A percentile compares a stretch with the other conserved stretches of the same genome.
phyloP scores from a whole-genome alignment of 2,329 filamentous ascomycete species.

The Eutypella sp. region DNA sequence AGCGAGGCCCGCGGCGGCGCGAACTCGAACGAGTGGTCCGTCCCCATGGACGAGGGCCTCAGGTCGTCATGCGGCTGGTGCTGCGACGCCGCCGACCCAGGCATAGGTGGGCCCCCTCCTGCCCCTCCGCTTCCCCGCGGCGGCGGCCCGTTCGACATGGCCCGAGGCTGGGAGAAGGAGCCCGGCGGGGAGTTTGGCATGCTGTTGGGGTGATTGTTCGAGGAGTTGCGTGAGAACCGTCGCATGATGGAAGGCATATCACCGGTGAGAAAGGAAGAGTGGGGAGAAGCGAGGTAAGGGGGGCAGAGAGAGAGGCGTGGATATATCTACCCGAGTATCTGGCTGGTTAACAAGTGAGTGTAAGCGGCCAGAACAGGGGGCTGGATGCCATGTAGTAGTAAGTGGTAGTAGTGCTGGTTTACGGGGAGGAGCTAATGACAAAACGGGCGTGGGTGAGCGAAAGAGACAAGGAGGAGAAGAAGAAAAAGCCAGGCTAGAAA shows the following conservation, averaged over 20 bases:
- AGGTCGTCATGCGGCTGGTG: neutral
- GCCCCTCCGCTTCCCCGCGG: neutral
- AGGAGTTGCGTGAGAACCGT: neutral
- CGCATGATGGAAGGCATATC: conserved; percentile 1
- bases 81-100: neutral
- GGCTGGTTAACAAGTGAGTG: too few relatives aligned
- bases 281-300: too few relatives aligned
- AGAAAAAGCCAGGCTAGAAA: neutral
- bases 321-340: neutral
- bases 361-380: neutral
- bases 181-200: neutral
- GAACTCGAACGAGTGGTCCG: neutral
- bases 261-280: neutral
- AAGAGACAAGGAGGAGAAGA: neutral
- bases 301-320: neutral
- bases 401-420: too few relatives aligned
- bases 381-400: too few relatives aligned
- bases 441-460: neutral
- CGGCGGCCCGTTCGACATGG: neutral
- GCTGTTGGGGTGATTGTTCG: neutral
- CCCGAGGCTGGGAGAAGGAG: neutral
- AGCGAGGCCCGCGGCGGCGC: neutral
- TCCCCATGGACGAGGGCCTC: neutral
- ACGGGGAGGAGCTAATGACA: neutral
- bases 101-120: neutral